A percentile compares a stretch with the other conserved stretches of the same genome.
Evolutionary conservation across 345 rosid genomes (phyloP).

Genomic region (Pistacia vera): DNA sequence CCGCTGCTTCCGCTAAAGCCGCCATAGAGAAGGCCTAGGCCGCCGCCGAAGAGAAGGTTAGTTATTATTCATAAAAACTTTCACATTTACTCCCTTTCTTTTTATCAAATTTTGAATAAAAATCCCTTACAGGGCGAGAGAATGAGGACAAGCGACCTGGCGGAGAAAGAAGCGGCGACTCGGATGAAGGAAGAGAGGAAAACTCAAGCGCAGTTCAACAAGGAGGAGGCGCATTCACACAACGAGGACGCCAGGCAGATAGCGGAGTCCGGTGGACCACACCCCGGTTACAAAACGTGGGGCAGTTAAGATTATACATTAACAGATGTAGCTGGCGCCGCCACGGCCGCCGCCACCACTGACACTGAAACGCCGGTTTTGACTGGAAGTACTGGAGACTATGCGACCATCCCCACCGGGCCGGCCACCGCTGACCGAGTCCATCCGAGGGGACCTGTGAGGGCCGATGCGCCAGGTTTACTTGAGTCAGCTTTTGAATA

Average conservation of each 20-base stretch:
- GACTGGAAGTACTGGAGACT: not conserved
- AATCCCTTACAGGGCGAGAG: constrained; percentile 44
- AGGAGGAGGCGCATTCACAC: constrained; percentile 49
- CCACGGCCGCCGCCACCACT: not conserved
- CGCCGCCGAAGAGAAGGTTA: constrained; percentile 64
- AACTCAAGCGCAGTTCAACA: constrained; percentile 48
- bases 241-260: constrained; percentile 46
- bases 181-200: constrained; percentile 52
- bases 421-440: not conserved
- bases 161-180: constrained; percentile 58
- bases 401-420: not conserved
- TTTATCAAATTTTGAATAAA: not conserved
- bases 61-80: too few species aligned
- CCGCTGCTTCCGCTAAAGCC: constrained; percentile 78
- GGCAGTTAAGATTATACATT: constrained; percentile 14
- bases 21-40: constrained; percentile 86
- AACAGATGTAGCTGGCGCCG: not conserved
- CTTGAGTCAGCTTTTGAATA: too few species aligned
- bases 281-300: constrained; percentile 20
- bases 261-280: constrained; percentile 17
- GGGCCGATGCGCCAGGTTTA: not conserved
- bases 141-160: constrained; percentile 52
- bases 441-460: not conserved
- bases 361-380: not conserved
- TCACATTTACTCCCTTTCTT: too few species aligned